These are phyloP conservation scores for Entamoeba dispar DNA, from an alignment of 208 protist genomes.

Conservation along the genomic window DNA sequence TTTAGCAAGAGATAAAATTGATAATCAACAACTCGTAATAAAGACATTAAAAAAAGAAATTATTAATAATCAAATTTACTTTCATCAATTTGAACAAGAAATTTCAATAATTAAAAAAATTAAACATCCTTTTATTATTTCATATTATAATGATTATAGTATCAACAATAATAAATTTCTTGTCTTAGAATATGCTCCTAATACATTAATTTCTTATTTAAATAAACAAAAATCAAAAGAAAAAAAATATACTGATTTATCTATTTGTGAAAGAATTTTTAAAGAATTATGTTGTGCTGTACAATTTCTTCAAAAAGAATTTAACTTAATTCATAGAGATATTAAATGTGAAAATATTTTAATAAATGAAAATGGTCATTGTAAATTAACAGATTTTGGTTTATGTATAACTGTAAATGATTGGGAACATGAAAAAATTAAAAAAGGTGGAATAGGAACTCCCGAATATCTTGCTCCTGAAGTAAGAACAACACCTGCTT, in stretches of 20 bases:
- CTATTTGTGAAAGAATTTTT: background rate
- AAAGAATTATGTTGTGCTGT: background rate
- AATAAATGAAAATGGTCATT: background rate
- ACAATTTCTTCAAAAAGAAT: background rate
- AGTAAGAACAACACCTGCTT: background rate
- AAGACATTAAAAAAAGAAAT: background rate
- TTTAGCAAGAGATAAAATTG: background rate
- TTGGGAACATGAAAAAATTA: background rate
- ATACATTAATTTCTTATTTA: background rate
- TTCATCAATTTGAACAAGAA: background rate
- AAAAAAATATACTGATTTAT: no score
- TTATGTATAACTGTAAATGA: background rate
- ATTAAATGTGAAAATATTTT: background rate
- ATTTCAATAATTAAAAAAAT: background rate
- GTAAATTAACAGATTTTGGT: background rate
- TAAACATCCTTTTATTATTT: background rate
- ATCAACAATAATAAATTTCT: background rate
- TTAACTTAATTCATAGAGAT: background rate
- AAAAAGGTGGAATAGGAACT: background rate
- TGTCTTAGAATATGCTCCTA: background rate
- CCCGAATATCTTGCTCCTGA: background rate
- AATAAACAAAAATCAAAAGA: background rate
- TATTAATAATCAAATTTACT: no score
- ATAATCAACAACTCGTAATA: background rate
- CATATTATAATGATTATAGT: background rate